Base-by-base conservation (phyloP, 768 basidiomycete genomes). In the Mycena venus region DNA sequence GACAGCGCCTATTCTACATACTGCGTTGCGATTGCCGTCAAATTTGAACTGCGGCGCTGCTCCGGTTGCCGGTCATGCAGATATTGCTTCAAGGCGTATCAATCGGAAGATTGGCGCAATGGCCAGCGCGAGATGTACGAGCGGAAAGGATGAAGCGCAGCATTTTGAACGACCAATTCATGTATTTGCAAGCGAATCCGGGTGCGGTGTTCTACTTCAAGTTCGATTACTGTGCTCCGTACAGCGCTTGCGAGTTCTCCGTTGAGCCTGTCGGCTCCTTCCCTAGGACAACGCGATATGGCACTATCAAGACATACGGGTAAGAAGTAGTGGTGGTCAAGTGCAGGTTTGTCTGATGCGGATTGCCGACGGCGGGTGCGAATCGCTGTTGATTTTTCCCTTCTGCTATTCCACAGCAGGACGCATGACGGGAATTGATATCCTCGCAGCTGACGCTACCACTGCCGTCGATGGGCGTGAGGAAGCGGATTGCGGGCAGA, bases 331-430 rank as follows among this genome's bases (percentile, higher is more conserved):
- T 23, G 36, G 34, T 40, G 59, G 59, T 21, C 32, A n/a, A 40
- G 34, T 60, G 59, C 59, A 60, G 59, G 17, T 40, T 40, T 34
- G 38, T 60, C n/a, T 60, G 32, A 60, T 60, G 59, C 59, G 59
- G 19, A 40, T 60, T 38, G 59, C 34, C n/a, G 59, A 60, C 36
- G 59, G 59, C 36, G 59, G 59, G 36, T 60, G 59, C 27, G 59
- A 60, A 23, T 4, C 36, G 59, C 7, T 60, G 9, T 60, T 34
- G 59, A 19, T 60, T 7, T 60, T 38, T 40, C 36, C 36, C 34
- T 21, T 60, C 23, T 60, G 17, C n/a, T 36, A 19, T 60, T 34
- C 36, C 21, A 38, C 59, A 7, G 59, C 4, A 34, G 34, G 38
- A 10, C 36, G 59, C 59, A 40, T 34, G 59, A 17, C 5, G 10